phyloP scores from a whole-genome alignment of 1,139 yeast genomes.

The Blastobotrys ciferrii region DNA sequence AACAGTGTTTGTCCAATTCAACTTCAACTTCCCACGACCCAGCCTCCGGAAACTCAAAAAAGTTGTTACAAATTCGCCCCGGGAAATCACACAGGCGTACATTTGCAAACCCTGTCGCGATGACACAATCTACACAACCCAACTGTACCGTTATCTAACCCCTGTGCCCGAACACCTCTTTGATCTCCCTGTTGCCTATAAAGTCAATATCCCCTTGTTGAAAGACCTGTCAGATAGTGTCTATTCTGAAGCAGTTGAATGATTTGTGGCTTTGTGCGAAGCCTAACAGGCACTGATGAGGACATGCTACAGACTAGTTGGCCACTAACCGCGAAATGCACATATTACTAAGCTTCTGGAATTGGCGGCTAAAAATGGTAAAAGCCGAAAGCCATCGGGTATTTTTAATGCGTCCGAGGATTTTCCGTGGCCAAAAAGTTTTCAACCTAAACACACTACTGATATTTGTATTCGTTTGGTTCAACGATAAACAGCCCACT shows the following conservation, averaged over 20 bases:
- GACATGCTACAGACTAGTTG: too few relatives aligned
- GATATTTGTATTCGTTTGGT: too few relatives aligned
- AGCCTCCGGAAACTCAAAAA: conserved; percentile 5
- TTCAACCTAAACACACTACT: too few relatives aligned
- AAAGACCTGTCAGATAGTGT: background rate
- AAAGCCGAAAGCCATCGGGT: too few relatives aligned
- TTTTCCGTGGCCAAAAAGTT: too few relatives aligned
- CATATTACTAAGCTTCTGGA: too few relatives aligned
- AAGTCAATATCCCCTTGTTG: background rate
- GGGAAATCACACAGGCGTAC: background rate
- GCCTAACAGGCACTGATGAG: too few relatives aligned
- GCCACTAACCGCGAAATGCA: too few relatives aligned
- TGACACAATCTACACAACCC: background rate
- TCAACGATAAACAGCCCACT: too few relatives aligned
- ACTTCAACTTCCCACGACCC: background rate
- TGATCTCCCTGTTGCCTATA: conserved; percentile 3
- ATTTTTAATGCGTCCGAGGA: too few relatives aligned
- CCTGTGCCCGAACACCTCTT: background rate
- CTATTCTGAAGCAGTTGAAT: background rate
- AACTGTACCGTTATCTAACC: background rate
- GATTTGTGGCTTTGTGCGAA: too few relatives aligned
- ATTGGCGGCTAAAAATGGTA: too few relatives aligned
- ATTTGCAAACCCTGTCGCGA: conserved; percentile 2
- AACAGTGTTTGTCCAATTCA: conserved; percentile 3
- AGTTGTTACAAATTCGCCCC: background rate